A percentile compares a stretch with the other conserved stretches of the same genome.
Conservation (phyloP, 176 grass and related monocot species). For the Areca catechu region DNA sequence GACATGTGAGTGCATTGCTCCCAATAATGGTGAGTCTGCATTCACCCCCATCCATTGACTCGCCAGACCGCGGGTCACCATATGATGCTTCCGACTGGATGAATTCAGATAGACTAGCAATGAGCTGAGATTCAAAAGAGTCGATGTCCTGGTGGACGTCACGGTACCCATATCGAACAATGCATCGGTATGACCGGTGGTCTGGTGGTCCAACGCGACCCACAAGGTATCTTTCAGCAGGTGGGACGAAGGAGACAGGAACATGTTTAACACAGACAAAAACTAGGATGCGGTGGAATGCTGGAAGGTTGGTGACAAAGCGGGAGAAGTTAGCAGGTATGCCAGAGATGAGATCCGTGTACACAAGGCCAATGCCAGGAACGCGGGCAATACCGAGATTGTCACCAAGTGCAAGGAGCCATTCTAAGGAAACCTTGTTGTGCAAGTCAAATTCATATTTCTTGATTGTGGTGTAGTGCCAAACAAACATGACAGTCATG, state of each 20-base stretch:
- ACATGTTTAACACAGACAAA: constrained; percentile 94
- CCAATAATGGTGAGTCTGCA: constrained; percentile 51
- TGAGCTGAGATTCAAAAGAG: constrained; percentile 74
- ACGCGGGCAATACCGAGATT: constrained; percentile 93
- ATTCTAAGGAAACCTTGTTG: constrained; percentile 92
- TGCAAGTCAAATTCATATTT: constrained; percentile 94
- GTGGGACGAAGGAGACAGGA: constrained; percentile 71
- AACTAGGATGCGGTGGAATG: constrained; percentile 77
- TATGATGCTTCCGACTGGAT: constrained; percentile 45
- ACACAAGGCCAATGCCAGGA: constrained; percentile 88
- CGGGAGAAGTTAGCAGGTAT: constrained; percentile 94
- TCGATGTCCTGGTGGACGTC: constrained; percentile 95
- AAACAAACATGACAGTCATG: constrained; percentile 72
- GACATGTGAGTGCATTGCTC: constrained; percentile 19
- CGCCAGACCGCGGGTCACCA: constrained; percentile 24
- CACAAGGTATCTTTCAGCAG: constrained; percentile 77
- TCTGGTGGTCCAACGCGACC: constrained; percentile 73
- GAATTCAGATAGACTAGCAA: constrained; percentile 71
- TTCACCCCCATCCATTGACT: constrained; percentile 29
- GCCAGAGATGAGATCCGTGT: constrained; percentile 81
- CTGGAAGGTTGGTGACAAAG: constrained; percentile 95
- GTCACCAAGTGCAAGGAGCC: constrained; percentile 85
- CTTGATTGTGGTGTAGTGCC: constrained; percentile 92
- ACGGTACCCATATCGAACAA: constrained; percentile 90
- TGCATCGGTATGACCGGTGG: constrained; percentile 88